Evolutionary conservation across 306 rosid species (phyloP).

Genomic region (Pterocarpus macrocarpus): DNA sequence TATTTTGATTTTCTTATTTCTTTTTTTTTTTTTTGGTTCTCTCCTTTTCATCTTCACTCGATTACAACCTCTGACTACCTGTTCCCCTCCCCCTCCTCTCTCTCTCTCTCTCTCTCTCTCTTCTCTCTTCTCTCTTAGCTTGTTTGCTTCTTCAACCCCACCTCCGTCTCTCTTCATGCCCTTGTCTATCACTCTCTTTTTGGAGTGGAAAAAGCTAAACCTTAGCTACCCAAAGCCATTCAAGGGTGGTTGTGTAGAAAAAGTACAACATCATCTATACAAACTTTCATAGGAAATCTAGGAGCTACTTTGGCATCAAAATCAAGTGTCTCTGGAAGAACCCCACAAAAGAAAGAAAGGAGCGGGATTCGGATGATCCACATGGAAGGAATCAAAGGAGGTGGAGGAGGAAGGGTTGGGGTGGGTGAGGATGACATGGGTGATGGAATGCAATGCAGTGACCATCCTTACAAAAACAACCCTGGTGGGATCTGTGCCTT

Average conservation of each 20-base stretch:
- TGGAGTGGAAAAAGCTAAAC: constrained; percentile 27
- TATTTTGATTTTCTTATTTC: neutral
- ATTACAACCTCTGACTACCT: constrained; percentile 49
- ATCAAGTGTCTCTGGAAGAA: neutral
- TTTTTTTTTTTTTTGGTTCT: neutral
- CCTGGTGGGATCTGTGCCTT: constrained; percentile 97
- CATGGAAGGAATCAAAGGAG: constrained; percentile 63
- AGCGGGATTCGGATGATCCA: neutral
- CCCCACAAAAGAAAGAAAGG: neutral
- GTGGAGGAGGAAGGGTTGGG: constrained; percentile 57
- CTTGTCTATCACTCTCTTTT: constrained; percentile 22
- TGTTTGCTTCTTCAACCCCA: constrained; percentile 38
- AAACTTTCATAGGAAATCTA: neutral
- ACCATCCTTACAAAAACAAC: constrained; percentile 83
- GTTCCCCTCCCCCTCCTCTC: neutral
- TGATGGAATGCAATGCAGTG: constrained; percentile 90
- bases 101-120: no score
- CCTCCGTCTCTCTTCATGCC: neutral
- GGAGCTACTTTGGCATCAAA: neutral
- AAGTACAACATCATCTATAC: neutral
- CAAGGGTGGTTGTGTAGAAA: neutral
- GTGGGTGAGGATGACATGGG: constrained; percentile 71
- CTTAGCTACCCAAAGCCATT: neutral
- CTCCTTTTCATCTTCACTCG: constrained; percentile 38
- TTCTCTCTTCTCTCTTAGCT: neutral